Evolutionary conservation across 2,329 filamentous ascomycete genomes (phyloP), one percentile per base, ranked within the genome.

Genomic region (Penicillium digitatum): DNA sequence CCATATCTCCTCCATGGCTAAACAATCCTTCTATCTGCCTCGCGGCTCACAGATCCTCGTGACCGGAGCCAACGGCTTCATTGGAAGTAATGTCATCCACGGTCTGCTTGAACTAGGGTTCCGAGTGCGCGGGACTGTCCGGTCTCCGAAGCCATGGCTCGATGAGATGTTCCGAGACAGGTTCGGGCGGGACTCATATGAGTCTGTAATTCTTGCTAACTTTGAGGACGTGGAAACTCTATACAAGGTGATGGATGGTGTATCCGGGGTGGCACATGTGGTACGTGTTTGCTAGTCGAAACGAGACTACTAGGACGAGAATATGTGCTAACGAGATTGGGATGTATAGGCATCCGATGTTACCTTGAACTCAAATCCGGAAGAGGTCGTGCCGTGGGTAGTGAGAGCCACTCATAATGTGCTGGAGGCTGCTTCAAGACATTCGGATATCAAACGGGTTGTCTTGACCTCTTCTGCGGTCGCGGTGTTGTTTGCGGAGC

Each of bases 41-140:
- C 58, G 8, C 8, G 55, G 56, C 32, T 56, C 58, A 3, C 43
- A 26, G 40, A 64, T 79, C 26, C 71, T 80, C 4, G 71, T 81
- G 11, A 79, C 76, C 0, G 77, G 78, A 5, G 73, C 69, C 0
- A 78, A 72, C 18, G 76, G 78, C 37, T 78, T 72, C 59, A 64
- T 80, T 11, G 77, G 66, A 29, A 70, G 70, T 24, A 72, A 80
- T 35, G 63, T 77, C 9, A 62, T 67, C 22, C 59, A 75, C 20
- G 62, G 72, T 16, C 65, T 80, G 20, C 69, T 80, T 8, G 54
- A 70, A 4, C 61, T 65, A 3, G 76, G 76, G 14, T 79, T 71
- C 60, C 64, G 60, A 16, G 76, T 80, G 12, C 72, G 76, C 10
- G 76, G 76, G 18, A 78, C 75, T 7, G 70, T 74, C n/a, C 72